Evolutionary conservation across 164 flowering plant genomes (phyloP).

Genomic region (Tinospora cordifolia): DNA sequence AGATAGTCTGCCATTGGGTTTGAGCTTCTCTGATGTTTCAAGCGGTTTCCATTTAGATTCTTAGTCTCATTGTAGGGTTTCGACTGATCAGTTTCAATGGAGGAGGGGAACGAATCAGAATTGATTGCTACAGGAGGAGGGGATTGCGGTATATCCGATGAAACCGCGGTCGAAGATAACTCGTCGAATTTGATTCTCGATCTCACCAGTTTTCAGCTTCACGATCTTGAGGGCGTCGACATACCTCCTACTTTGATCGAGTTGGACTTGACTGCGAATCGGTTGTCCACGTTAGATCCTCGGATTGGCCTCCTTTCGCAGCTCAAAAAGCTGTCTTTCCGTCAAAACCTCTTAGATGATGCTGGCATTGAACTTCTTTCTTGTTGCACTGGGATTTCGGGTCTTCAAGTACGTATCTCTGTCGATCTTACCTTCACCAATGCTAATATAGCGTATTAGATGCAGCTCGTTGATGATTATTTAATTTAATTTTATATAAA

Average conservation of each 20-base stretch:
- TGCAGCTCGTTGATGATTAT: not conserved
- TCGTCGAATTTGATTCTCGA: slow-evolving; percentile 45
- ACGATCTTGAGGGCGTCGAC: slow-evolving; percentile 66
- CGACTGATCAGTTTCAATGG: too few relatives aligned
- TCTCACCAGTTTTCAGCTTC: slow-evolving; percentile 83
- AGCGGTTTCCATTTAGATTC: too few relatives aligned
- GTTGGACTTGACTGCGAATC: slow-evolving; percentile 80
- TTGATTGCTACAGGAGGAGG: not conserved
- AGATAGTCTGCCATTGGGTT: too few relatives aligned
- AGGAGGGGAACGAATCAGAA: too few relatives aligned
- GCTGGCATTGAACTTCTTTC: slow-evolving; percentile 58
- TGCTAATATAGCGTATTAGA: not conserved
- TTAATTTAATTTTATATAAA: not conserved
- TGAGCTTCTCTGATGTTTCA: too few relatives aligned
- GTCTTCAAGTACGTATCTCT: slow-evolving; percentile 43
- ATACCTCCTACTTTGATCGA: slow-evolving; percentile 57
- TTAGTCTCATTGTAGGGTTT: too few relatives aligned
- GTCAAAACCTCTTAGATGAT: slow-evolving; percentile 77
- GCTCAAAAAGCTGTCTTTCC: slow-evolving; percentile 77
- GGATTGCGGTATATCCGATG: not conserved
- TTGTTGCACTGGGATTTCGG: slow-evolving; percentile 49
- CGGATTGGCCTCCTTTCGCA: slow-evolving; percentile 61
- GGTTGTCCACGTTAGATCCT: slow-evolving; percentile 57
- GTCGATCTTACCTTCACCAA: not conserved
- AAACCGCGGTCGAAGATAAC: slow-evolving; percentile 22